phyloP scores from a whole-genome alignment of 1,284 basidiomycete genomes.

The Stygiomarasmius scandens region DNA sequence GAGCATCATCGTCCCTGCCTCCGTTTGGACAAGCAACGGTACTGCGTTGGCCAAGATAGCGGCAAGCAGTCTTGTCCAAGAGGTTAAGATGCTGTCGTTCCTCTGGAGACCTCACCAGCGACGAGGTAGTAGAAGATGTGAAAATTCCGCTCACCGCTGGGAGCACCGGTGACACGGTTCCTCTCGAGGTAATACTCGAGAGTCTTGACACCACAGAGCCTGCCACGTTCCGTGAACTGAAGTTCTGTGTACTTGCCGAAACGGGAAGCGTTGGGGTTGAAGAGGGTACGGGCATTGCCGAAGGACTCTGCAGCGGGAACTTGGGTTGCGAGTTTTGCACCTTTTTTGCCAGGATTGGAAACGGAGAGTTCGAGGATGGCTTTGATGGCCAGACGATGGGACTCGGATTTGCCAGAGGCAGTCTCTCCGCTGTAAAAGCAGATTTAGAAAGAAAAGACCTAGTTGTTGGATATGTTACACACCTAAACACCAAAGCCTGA shows the following conservation, averaged over 20 bases:
- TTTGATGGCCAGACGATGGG: conserved; percentile 85
- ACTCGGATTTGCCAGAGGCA: conserved; percentile 92
- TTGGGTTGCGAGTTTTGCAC: conserved; percentile 81
- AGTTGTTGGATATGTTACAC: conserved; percentile 29
- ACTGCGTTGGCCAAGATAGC: conserved; percentile 75
- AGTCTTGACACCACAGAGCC: conserved; percentile 89
- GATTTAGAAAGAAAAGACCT: background rate
- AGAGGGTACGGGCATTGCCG: conserved; percentile 85
- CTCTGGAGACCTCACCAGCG: conserved; percentile 84
- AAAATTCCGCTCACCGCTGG: conserved; percentile 90
- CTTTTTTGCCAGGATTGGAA: conserved; percentile 91
- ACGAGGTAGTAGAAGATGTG: conserved; percentile 97
- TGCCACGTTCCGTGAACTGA: conserved; percentile 89
- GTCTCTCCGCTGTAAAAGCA: conserved; percentile 75
- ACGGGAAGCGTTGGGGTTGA: conserved; percentile 89
- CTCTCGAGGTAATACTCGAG: conserved; percentile 96
- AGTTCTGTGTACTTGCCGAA: conserved; percentile 94
- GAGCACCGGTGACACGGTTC: conserved; percentile 77
- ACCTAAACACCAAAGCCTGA: conserved; percentile 87
- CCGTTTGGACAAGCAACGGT: conserved; percentile 37
- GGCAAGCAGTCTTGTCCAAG: conserved; percentile 75
- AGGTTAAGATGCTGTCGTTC: conserved; percentile 88
- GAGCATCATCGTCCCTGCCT: conserved; percentile 70
- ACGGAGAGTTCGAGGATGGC: conserved; percentile 87
- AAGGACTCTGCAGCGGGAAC: conserved; percentile 94